Percentiles rank a stretch among this genome's conserved stretches.
Conservation (phyloP, 2,329 filamentous ascomycete genomes). For the Fragosphaeria purpurea region DNA sequence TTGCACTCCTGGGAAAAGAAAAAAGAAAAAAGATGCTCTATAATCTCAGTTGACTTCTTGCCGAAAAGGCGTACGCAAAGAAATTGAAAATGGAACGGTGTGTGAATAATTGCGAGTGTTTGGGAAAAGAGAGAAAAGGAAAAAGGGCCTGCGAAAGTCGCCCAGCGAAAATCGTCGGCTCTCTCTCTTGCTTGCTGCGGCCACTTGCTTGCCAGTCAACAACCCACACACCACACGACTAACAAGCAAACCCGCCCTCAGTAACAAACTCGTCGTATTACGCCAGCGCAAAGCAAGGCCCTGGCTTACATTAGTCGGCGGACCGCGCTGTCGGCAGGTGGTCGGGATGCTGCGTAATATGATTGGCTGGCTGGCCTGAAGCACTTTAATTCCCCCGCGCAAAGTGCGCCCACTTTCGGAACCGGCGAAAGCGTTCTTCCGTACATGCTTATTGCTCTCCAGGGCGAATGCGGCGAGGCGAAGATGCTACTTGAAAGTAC, state of each 20-base stretch:
- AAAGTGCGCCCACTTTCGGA: not conserved
- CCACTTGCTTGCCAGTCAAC: too few species aligned
- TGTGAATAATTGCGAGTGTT: not conserved
- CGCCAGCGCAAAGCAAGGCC: too few species aligned
- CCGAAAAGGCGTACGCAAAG: too few species aligned
- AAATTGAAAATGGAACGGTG: not conserved
- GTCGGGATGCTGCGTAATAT: not conserved
- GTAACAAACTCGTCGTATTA: too few species aligned
- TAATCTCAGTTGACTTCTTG: not conserved
- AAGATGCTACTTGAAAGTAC: too few species aligned
- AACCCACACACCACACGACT: too few species aligned
- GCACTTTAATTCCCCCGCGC: not conserved
- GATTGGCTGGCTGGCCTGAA: conserved; percentile 1
- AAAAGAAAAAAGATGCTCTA: not conserved
- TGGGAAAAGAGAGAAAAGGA: not conserved
- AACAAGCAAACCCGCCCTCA: too few species aligned
- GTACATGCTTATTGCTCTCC: not conserved
- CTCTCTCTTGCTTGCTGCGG: too few species aligned
- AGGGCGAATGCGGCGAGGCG: too few species aligned
- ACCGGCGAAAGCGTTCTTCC: conserved; percentile 5
- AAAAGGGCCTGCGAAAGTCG: conserved; percentile 2
- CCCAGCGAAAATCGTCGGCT: conserved; percentile 4
- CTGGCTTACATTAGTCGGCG: too few species aligned
- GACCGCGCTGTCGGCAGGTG: too few species aligned
- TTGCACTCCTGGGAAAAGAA: not conserved